Evolutionary conservation across 352 stramenopile genomes (phyloP), one percentile per base, ranked within the genome.

Genomic region (Globisporangium recalcitrans): DNA sequence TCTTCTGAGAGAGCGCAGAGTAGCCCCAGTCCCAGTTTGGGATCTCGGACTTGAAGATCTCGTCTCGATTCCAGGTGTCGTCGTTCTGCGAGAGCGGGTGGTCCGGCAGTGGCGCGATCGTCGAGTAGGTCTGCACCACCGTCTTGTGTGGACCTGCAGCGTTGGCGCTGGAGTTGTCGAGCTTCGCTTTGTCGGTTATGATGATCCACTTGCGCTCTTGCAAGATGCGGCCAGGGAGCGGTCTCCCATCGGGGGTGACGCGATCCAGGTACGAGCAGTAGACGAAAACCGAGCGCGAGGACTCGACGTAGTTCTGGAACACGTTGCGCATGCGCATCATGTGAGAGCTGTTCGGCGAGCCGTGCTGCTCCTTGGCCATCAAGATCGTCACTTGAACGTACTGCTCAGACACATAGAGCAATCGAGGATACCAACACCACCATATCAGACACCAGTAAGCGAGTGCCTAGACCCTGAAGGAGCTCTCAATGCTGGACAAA

Each of bases 131-230:
- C 40, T 42, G 16, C 22, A 61, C 0, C 11, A 38, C 38, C 0
- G 55, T 61, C 55, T 61, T 51, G 19, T 61, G 55, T 1, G 55
- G 55, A 22, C 55, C 55, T 1, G 27, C 40, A 11, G 19, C 32
- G 4, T 26, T 29, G 9, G 32, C 27, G 5, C 29, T 29, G 14
- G 9, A 22, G 31, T 1, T 58, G 34, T 44, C 31, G 2, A 58
- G 24, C 5, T 22, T 26, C 52, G 52, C 52, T 3, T 47, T 49
- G 40, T 51, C 36, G 26, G 21, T 36, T 16, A 61, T 4, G 26
- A 61, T 52, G 19, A 61, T 53, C 55, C 55, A 61, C 40, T 61
- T 61, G 40, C 55, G 55, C 40, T 61, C 55, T 13, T 61, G 55
- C 24, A 61, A 16, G 40, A 61, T 61, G 38, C 27, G 55, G 16